Base-by-base conservation (phyloP, 768 basidiomycete genomes). In the Epithele typhae region DNA sequence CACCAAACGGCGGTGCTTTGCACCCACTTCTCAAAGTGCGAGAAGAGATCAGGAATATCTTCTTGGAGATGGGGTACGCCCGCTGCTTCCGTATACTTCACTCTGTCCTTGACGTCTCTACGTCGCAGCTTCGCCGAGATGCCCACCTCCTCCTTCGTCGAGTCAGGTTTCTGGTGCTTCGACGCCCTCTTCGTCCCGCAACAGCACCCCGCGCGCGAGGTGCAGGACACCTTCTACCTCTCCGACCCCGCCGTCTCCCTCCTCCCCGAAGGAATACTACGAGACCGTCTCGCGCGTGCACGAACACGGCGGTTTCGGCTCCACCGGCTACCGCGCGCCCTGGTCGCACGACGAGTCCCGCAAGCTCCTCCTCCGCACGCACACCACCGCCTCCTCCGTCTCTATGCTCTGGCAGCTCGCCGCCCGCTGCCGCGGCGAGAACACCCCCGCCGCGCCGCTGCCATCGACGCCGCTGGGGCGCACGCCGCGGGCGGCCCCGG, bases 91-190 rank as follows among this genome's bases (percentile, higher is more conserved):
- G 18, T 34, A 24, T 40, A 25, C 14, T 25, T n/a, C 32, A 15
- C 8, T 37, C 27, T 22, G 5, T 43, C 4, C 36, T 45, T 42
- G 22, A 45, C 21, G 4, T n/a, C n/a, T n/a, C 24, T 32, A 15
- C 19, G 17, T 14, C 14, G n/a, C 55, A 98, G 95, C 9, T 99
- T 98, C 69, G 84, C 92, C 39, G 96, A 99, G 68, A 99, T 99
- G 96, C 92, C 94, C 12, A 98, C 96, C 8, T 82, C 83, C 40
- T 82, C 84, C 45, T 99, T 92, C 64, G 93, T 99, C 46, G 96
- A 99, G 68, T 95, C 92, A 18, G 89, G 88, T 27, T 99, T 98
- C 77, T 99, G 96, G 96, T 96, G 93, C 64, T 98, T 99, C 68
- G 96, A 99, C 65, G 83, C 94, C 1, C 76, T 99, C 54, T 99